Conservation (phyloP, 2,329 filamentous ascomycete genomes). For the Cordyceps javanica region DNA sequence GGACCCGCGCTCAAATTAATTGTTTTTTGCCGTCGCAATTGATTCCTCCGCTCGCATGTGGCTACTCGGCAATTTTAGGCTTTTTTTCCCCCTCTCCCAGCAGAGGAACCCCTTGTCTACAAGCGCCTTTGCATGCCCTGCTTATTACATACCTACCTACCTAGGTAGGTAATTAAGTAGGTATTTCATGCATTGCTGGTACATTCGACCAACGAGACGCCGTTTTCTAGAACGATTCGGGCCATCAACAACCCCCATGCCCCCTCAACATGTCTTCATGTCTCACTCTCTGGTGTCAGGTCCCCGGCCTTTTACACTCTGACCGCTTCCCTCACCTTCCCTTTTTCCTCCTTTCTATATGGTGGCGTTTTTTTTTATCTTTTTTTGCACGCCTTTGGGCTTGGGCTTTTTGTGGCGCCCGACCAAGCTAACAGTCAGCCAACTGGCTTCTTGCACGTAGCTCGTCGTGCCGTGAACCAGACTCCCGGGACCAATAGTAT, state of each 20-base stretch:
- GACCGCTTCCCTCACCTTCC: not conserved
- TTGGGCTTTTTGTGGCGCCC: constrained; percentile 1
- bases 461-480: not conserved
- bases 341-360: not conserved
- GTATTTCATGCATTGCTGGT: not conserved
- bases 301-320: too few species aligned
- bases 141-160: not conserved
- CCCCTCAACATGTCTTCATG: not conserved
- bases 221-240: constrained; percentile 2
- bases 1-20: not conserved
- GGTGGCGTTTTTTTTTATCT: not conserved
- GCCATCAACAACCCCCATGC: not conserved
- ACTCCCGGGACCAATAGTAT: constrained; percentile 5
- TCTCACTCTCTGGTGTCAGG: too few species aligned
- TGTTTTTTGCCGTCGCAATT: not conserved
- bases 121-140: not conserved
- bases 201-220: not conserved
- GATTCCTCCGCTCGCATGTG: not conserved
- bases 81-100: too few species aligned
- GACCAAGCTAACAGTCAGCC: not conserved
- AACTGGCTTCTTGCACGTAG: constrained; percentile 8
- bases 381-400: not conserved
- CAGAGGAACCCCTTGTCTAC: not conserved
- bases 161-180: too few species aligned
- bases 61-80: not conserved